Evolutionary conservation across 2,329 filamentous ascomycete species (phyloP), one percentile per base, ranked within the genome.

Genomic region (Fusarium mangiferae): DNA sequence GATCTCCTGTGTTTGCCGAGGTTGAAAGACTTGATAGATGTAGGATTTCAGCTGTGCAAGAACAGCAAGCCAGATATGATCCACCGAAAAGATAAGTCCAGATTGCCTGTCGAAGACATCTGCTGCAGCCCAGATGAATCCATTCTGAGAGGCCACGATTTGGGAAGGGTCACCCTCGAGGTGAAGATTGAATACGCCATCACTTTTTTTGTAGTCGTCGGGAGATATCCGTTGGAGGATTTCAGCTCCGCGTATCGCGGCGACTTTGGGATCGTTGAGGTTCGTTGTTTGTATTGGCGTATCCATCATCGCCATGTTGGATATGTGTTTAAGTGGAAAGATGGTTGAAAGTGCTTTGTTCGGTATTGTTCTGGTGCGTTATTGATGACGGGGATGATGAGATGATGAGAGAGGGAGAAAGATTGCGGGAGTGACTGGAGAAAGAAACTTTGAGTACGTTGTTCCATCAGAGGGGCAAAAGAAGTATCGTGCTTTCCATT

Each of bases 401-500:
- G 30, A 51, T 26, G 30, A 26, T 52, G 49, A 26, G 3, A 20
- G 49, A 36, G n/a, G n/a, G 5, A 26, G 3, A 52, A 36, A 26
- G 2, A 36, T 52, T 17, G 3, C 6, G 49, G 18, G n/a, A 24
- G 17, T 36, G 9, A 15, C 1, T 2, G n/a, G 3, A 7, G 4
- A 17, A 2, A 36, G 10, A 0, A 35, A 26, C 13, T 20, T 52
- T 3, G n/a, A 11, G n/a, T 20, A 36, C 1, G 8, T 5, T 2
- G 13, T 11, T 15, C 30, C 3, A 4, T 52, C 8, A 2, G 13
- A 26, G 17, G 4, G 3, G n/a, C 13, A 20, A 3, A 15, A 20
- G 9, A 15, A 5, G 0, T 17, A 3, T 15, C 18, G 18, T 22
- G 2, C 33, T 36, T 36, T 52, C 49, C 49, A 20, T 15, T 26